Base-by-base conservation (phyloP, 2,329 filamentous ascomycete species). In the Salinomyces thailandicus region DNA sequence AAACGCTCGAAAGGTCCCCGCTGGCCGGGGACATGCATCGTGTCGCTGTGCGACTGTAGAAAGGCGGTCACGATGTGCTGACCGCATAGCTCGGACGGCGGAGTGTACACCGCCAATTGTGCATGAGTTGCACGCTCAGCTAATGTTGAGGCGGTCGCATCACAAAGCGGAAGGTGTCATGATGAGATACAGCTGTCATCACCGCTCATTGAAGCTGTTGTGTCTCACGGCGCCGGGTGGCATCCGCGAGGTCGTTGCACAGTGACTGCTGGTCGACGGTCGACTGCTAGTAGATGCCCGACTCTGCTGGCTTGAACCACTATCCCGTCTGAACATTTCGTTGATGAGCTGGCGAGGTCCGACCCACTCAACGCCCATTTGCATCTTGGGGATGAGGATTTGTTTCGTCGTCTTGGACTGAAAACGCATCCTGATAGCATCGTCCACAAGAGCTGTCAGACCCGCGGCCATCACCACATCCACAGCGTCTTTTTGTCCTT, bases 401-500 rank as follows among this genome's bases (percentile, higher is more conserved):
- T 66, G 65, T 12, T 67, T 67, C 38, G 61, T 61, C 38, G 66
- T 64, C 49, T 71, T 72, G 28, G 67, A 63, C 49, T 75, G 77
- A 75, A 85, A 91, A 39, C 75, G 76, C 43, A 76, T 72, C 61
- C 84, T 83, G 67, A 96, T 94, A 64, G 79, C 85, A 62, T 96
- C 85, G 55, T 96, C 89, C 35, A 93, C 81, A 30, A 96, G 75
- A 5, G 83, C 77, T 50, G 93, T 78, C 48, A 96, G 73, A 16
- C 89, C 89, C n/a, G 86, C 91, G 31, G 86, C 77, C 44, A 96
- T 73, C 45, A 96, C 80, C 46, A 93, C 80, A 59, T 95, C 87
- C 44, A 85, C 84, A 53, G 93, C 76, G 57, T 94, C 87, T 33
- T 81, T 81, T 56, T 75, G 66, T 48, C 74, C 77, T 19, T 72